Evolutionary conservation across 108 stramenopile genomes (phyloP).

Genomic region (Seminavis robusta): DNA sequence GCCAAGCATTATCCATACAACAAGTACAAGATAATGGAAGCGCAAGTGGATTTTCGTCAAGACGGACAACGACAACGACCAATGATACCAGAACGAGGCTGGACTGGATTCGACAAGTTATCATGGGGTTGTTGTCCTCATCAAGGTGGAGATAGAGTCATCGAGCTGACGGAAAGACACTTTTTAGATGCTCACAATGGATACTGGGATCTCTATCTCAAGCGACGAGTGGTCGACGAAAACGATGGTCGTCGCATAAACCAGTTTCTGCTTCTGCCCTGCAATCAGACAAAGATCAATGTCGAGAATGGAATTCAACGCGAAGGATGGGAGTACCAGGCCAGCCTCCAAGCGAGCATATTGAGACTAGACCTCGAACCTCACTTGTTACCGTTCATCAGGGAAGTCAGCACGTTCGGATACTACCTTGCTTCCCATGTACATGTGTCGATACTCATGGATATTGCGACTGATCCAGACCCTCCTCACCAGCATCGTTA

Average conservation of each 20-base stretch:
- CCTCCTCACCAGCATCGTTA: no score
- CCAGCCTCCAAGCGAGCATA: no score
- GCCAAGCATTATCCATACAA: slow-evolving; percentile 16
- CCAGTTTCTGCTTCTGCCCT: slow-evolving; percentile 27
- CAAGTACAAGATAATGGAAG: background rate
- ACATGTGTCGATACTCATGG: no score
- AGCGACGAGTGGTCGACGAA: background rate
- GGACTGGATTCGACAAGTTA: no score
- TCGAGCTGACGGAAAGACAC: slow-evolving; percentile 31
- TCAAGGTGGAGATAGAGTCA: slow-evolving; percentile 33
- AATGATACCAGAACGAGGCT: no score
- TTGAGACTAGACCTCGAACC: no score
- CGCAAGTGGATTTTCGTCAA: slow-evolving; percentile 14
- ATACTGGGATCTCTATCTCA: slow-evolving; percentile 31
- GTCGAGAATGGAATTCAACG: slow-evolving; percentile 4
- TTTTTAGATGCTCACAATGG: slow-evolving; percentile 15
- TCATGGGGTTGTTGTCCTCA: slow-evolving; percentile 41
- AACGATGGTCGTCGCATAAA: slow-evolving; percentile 13
- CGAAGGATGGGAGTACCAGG: slow-evolving; percentile 13
- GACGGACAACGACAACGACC: slow-evolving; percentile 20
- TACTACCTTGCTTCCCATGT: no score
- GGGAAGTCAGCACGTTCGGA: no score
- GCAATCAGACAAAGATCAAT: slow-evolving; percentile 20
- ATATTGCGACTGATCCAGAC: no score
- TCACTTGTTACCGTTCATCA: no score